phyloP scores from a whole-genome alignment of 2,329 filamentous ascomycete genomes.

The Claviceps spartinae region DNA sequence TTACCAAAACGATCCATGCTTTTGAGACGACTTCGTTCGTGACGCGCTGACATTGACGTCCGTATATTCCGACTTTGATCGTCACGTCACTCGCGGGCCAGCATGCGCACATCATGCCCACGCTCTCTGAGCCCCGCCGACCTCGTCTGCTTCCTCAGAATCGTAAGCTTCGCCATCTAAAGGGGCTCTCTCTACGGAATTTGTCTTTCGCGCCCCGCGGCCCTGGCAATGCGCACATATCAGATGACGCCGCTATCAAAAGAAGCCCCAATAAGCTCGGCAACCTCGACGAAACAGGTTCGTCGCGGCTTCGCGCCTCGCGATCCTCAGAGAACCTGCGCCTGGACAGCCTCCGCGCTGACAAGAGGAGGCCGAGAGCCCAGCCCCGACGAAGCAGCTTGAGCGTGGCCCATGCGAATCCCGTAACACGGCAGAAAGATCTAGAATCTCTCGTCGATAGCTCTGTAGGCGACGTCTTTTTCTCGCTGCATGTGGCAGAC shows the following conservation, averaged over 20 bases:
- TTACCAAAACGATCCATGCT: too few relatives aligned
- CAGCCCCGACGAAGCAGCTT: constrained; percentile 34
- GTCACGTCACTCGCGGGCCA: constrained; percentile 1
- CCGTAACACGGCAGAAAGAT: constrained; percentile 51
- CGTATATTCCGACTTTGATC: background rate
- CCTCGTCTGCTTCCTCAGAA: constrained; percentile 56
- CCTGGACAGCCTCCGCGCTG: constrained; percentile 2
- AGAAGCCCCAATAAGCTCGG: constrained; percentile 55
- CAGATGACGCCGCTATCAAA: constrained; percentile 66
- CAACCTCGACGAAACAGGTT: constrained; percentile 30
- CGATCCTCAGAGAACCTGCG: constrained; percentile 25
- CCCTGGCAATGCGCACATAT: constrained; percentile 40
- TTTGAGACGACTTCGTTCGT: background rate
- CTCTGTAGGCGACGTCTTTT: constrained; percentile 76
- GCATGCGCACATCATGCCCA: constrained; percentile 18
- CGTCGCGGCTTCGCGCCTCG: constrained; percentile 36
- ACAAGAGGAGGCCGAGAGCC: constrained; percentile 7
- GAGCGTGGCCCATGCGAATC: constrained; percentile 32
- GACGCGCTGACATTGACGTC: background rate
- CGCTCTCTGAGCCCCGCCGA: constrained; percentile 25
- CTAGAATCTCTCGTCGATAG: constrained; percentile 59
- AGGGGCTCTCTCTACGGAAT: constrained; percentile 78
- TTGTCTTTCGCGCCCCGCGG: constrained; percentile 49
- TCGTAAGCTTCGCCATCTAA: constrained; percentile 75
- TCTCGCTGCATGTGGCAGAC: constrained; percentile 60